Evolutionary conservation across 2,329 filamentous ascomycete genomes (phyloP).

Genomic region (Rutstroemia sp.): DNA sequence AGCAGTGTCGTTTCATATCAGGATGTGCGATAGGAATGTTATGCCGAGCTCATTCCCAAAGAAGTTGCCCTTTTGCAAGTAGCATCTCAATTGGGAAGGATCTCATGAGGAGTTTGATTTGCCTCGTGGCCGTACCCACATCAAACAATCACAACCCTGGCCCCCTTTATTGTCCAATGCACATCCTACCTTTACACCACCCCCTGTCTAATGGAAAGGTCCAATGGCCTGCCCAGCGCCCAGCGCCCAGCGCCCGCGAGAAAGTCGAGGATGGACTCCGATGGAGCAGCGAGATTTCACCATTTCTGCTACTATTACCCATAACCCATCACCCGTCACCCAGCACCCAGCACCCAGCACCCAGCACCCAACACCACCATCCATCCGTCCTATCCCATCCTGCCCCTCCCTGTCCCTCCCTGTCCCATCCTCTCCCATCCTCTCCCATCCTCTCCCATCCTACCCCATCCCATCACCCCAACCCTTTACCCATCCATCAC

Average conservation of each 20-base stretch:
- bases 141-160: background rate
- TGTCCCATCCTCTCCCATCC: no score
- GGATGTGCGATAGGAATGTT: conserved; percentile 9
- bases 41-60: background rate
- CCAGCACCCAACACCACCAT: no score
- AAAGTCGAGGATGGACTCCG: background rate
- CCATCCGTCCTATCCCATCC: no score
- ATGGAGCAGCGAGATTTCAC: background rate
- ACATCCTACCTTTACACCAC: background rate
- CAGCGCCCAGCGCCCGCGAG: no score
- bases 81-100: conserved; percentile 8
- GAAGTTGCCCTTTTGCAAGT: background rate
- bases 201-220: background rate
- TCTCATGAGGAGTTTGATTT: conserved; percentile 1
- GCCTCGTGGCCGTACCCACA: conserved; percentile 9
- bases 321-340: no score
- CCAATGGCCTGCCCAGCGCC: no score
- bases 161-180: background rate
- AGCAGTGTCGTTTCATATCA: conserved; percentile 25
- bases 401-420: no score
- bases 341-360: no score
- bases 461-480: no score
- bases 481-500: no score
- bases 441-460: no score
- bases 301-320: background rate